Base-by-base conservation (phyloP, 2,329 filamentous ascomycete species). In the Aspergillus aculeatus region DNA sequence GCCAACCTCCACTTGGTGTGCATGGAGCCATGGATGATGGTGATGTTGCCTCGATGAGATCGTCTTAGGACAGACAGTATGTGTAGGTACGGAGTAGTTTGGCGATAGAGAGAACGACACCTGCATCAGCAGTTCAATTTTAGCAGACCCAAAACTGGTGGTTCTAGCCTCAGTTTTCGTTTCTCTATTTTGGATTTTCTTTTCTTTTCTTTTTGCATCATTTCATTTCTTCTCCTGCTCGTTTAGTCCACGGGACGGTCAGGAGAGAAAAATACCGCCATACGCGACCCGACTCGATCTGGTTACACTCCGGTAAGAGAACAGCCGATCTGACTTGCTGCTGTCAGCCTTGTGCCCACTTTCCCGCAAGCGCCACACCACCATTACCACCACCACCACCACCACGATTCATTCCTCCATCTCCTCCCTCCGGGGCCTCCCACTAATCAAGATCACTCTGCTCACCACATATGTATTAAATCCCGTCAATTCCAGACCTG, bases 331-430 rank as follows among this genome's bases (percentile, higher is more conserved):
- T 64, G 56, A 66, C 65, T 67, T 68, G 66, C 61, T 65, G 64
- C 65, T 61, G 59, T 67, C 66, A 69, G 66, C 67, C 67, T 68
- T 69, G 65, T 67, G 64, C 54, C 62, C 62, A 63, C 64, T 56
- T 29, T 60, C 61, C 59, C 56, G 60, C 60, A 58, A 58, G 60
- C 62, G 61, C 66, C 66, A 65, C 59, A 60, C 58, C 55, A 59
- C 58, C 47, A 48, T 3, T 9, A 10, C 9, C 7, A 29, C 2
- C 26, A 29, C 26, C 26, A 26, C 26, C 26, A 29, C 26, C 26
- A 29, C 26, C 10, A 29, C 26, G 7, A 29, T 29, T 29, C 41
- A 47, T 47, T 26, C 7, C 16, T 44, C 16, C 62, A 60, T 57
- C 62, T 62, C 58, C 64, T 59, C 65, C 64, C 62, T 64, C 62